Conservation (phyloP, 768 basidiomycete species). For the Leucogyrophana mollusca region DNA sequence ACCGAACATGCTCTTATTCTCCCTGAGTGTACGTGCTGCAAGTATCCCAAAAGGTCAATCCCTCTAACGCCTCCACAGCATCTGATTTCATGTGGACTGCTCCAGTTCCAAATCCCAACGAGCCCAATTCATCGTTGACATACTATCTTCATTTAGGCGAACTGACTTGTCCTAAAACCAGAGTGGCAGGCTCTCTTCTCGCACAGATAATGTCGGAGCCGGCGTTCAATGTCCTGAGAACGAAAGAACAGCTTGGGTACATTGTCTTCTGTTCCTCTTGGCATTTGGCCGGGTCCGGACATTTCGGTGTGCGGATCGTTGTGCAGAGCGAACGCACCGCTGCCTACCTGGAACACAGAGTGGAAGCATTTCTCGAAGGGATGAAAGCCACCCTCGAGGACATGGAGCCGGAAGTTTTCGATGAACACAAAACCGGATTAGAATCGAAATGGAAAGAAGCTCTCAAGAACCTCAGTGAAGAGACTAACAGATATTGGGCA, state of each 20-base stretch:
- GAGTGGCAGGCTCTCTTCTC: conserved; percentile 71
- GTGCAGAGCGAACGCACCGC: conserved; percentile 88
- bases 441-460: conserved; percentile 83
- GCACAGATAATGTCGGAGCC: conserved; percentile 89
- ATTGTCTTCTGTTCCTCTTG: conserved; percentile 67
- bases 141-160: conserved; percentile 85
- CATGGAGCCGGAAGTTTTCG: conserved; percentile 73
- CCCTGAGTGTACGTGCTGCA: conserved; percentile 52
- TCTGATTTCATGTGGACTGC: conserved; percentile 67
- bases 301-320: conserved; percentile 76
- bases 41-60: not conserved
- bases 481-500: conserved; percentile 63
- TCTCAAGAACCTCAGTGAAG: conserved; percentile 86
- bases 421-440: conserved; percentile 73
- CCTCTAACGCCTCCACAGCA: conserved; percentile 40
- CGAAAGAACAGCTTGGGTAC: conserved; percentile 95
- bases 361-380: conserved; percentile 81
- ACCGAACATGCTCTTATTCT: conserved; percentile 62
- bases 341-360: conserved; percentile 78
- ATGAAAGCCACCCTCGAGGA: conserved; percentile 67
- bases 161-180: conserved; percentile 55
- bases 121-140: conserved; percentile 83
- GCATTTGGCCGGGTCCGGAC: conserved; percentile 60
- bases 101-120: conserved; percentile 75
- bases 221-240: conserved; percentile 86